A percentile compares a stretch with the other conserved stretches of the same genome.
Evolutionary conservation across 164 flowering plant species (phyloP).

Genomic region (Vitis cinerea): DNA sequence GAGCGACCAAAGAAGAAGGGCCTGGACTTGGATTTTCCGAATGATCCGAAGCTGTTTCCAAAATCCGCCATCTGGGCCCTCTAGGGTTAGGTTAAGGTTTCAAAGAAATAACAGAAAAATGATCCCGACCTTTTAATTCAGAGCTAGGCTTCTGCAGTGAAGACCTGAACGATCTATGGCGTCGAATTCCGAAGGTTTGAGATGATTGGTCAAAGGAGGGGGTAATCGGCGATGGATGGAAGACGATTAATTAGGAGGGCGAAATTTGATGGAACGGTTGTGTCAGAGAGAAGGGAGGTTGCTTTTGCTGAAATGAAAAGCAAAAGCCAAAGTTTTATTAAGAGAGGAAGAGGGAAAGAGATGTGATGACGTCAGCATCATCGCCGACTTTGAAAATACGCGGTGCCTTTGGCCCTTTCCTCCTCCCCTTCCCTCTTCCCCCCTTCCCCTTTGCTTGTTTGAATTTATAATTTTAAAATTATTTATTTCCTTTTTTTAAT

Average conservation of each 20-base stretch:
- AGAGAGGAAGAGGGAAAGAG: neutral
- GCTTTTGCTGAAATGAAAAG: no score
- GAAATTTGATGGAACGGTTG: neutral
- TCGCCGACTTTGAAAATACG: no score
- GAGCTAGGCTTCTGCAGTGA: neutral
- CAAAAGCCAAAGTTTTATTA: neutral
- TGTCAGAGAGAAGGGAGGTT: no score
- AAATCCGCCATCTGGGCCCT: neutral
- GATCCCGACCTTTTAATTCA: neutral
- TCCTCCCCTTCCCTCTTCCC: no score
- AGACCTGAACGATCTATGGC: no score
- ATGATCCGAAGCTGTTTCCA: neutral
- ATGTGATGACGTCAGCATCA: neutral
- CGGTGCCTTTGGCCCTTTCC: no score
- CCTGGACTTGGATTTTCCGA: conserved; percentile 1
- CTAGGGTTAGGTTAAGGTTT: neutral
- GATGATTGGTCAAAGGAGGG: no score
- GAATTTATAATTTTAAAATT: no score
- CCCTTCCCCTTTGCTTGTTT: no score
- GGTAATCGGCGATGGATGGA: neutral
- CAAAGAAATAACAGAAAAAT: neutral
- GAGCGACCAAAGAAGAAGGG: conserved; percentile 21
- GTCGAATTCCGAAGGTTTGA: no score
- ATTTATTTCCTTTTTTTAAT: no score
- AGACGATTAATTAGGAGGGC: neutral